These are phyloP conservation scores for Orbilia quercus DNA, from an alignment of 2,329 filamentous ascomycete genomes.

Conservation along the genomic window DNA sequence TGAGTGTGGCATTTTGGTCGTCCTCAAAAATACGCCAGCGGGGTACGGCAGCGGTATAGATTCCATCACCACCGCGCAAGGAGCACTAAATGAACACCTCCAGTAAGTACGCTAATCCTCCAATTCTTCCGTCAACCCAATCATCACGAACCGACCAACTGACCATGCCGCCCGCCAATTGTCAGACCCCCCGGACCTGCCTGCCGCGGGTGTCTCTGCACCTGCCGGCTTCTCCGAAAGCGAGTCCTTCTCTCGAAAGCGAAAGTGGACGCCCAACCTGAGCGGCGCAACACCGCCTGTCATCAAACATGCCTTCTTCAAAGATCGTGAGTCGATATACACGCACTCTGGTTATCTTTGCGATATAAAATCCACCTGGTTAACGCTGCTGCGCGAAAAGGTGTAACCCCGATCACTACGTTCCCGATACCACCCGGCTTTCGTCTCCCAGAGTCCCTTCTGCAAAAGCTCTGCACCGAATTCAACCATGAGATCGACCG, in stretches of 20 bases:
- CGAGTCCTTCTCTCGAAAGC: slow-evolving; percentile 43
- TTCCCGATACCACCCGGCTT: slow-evolving; percentile 73
- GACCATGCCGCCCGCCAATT: slow-evolving; percentile 17
- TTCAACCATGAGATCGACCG: slow-evolving; percentile 78
- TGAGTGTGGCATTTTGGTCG: slow-evolving; percentile 49
- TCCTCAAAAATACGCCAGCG: slow-evolving; percentile 56
- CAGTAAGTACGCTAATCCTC: slow-evolving; percentile 50
- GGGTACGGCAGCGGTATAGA: slow-evolving; percentile 36
- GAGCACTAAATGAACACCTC: slow-evolving; percentile 51
- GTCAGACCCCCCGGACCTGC: slow-evolving; percentile 19
- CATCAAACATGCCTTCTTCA: slow-evolving; percentile 54
- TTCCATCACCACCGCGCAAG: slow-evolving; percentile 48
- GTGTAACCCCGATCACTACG: slow-evolving; percentile 73
- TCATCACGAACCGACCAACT: slow-evolving; percentile 7
- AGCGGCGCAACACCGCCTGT: slow-evolving; percentile 31
- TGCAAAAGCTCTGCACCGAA: slow-evolving; percentile 74
- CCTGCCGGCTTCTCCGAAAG: slow-evolving; percentile 37
- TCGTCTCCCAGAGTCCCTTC: slow-evolving; percentile 72
- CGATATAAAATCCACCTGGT: neutral
- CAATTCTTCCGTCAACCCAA: slow-evolving; percentile 10
- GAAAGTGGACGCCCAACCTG: slow-evolving; percentile 50
- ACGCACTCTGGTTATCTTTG: no score
- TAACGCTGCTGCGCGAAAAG: slow-evolving; percentile 5
- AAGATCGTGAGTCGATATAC: slow-evolving; percentile 52
- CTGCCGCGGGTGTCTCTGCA: slow-evolving; percentile 17